Conservation (phyloP, 805 yeast species). For the Kluyveromyces aestuarii region DNA sequence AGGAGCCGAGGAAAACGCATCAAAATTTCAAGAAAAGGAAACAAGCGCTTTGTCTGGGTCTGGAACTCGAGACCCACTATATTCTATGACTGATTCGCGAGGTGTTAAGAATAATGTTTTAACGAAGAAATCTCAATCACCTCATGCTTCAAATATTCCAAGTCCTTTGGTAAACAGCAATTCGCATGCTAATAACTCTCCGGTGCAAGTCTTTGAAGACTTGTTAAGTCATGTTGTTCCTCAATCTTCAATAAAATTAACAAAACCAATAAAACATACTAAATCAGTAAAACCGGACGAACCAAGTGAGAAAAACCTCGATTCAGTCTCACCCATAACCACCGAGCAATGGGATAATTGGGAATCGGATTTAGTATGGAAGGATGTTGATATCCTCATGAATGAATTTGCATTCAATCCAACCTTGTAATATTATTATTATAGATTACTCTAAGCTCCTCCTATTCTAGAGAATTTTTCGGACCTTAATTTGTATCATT, state of each 20-base stretch:
- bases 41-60: background rate
- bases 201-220: background rate
- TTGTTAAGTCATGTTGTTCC: background rate
- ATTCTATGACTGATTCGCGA: background rate
- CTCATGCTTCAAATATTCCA: background rate
- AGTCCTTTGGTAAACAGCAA: background rate
- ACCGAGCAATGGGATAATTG: slow-evolving; percentile 34
- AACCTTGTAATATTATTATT: slow-evolving; percentile 20
- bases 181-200: background rate
- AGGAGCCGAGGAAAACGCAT: background rate
- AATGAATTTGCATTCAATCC: slow-evolving; percentile 86
- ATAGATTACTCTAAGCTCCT: background rate
- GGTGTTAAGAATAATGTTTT: background rate
- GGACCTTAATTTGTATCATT: no score
- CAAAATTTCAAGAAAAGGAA: background rate
- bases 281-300: background rate
- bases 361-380: slow-evolving; percentile 42
- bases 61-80: background rate
- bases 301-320: slow-evolving; percentile 10
- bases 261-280: background rate
- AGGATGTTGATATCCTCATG: slow-evolving; percentile 83
- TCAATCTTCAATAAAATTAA: background rate
- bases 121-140: background rate
- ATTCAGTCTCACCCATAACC: slow-evolving; percentile 20
- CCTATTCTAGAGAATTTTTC: no score